Evolutionary conservation across 208 protist genomes (phyloP).

Genomic region (Crithidia expoeki): DNA sequence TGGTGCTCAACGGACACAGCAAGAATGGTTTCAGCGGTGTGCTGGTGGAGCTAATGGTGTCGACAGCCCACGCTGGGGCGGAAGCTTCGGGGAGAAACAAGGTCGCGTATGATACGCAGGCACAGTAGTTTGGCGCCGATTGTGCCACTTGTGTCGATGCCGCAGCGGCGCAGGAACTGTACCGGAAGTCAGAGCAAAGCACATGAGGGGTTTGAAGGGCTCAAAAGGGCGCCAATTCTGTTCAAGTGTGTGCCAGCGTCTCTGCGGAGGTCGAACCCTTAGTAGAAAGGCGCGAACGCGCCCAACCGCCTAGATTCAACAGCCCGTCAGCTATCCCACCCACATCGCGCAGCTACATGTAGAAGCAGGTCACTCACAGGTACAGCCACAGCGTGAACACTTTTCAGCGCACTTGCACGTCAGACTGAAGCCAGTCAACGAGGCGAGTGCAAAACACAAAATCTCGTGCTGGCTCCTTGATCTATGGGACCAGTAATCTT

Average conservation of each 20-base stretch:
- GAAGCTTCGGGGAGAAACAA: conserved; percentile 13
- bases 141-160: no score
- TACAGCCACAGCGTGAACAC: conserved; percentile 33
- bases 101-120: conserved; percentile 11
- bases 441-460: conserved; percentile 7
- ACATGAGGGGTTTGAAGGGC: conserved; percentile 14
- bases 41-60: conserved; percentile 24
- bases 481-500: background rate
- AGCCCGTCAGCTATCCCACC: background rate
- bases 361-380: conserved; percentile 28
- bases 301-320: background rate
- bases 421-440: conserved; percentile 23
- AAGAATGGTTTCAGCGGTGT: conserved; percentile 33
- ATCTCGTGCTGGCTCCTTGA: conserved; percentile 7
- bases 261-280: background rate
- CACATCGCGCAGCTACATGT: conserved; percentile 10
- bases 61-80: conserved; percentile 24
- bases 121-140: background rate
- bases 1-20: conserved; percentile 2
- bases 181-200: conserved; percentile 10
- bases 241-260: conserved; percentile 8
- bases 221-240: conserved; percentile 10
- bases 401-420: conserved; percentile 17
- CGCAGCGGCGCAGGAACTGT: conserved; percentile 30
- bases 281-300: background rate